Evolutionary conservation across 768 basidiomycete species (phyloP).

Genomic region (Lactifluus pinguis): DNA sequence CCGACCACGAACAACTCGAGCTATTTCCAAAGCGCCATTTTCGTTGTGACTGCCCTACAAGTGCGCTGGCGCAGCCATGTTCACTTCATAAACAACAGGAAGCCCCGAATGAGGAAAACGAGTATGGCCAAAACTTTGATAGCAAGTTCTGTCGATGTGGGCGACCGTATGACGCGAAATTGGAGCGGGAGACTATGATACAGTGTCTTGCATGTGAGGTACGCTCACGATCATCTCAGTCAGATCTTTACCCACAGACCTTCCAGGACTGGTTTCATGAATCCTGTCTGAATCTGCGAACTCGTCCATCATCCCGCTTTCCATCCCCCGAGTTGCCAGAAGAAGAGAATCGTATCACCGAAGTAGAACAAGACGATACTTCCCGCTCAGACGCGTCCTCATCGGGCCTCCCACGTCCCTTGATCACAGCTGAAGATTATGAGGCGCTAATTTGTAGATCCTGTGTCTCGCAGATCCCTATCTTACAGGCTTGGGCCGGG

Average conservation of each 20-base stretch:
- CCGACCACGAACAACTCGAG: conserved; percentile 78
- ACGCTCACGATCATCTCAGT: conserved; percentile 20
- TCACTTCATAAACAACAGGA: conserved; percentile 48
- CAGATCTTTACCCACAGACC: conserved; percentile 1
- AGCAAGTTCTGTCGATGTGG: conserved; percentile 70
- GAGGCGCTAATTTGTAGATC: conserved; percentile 64
- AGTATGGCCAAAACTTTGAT: conserved; percentile 67
- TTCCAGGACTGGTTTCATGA: conserved; percentile 88
- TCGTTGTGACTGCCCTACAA: conserved; percentile 79
- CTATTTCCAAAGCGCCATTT: conserved; percentile 80
- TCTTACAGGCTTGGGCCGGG: conserved; percentile 56
- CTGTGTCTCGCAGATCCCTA: conserved; percentile 51
- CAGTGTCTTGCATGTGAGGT: conserved; percentile 85
- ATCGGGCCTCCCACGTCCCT: conserved; percentile 54
- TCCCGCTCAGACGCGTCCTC: conserved; percentile 54
- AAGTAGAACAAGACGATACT: conserved; percentile 33
- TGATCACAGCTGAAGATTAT: conserved; percentile 61
- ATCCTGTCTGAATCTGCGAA: conserved; percentile 75
- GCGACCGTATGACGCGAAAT: conserved; percentile 58
- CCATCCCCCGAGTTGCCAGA: conserved; percentile 23
- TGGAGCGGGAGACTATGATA: conserved; percentile 78
- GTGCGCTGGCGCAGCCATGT: conserved; percentile 50
- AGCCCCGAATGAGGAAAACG: conserved; percentile 48
- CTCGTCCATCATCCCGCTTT: conserved; percentile 46
- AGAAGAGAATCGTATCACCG: not conserved